These are phyloP conservation scores for Hippophae gyantsensis DNA, from an alignment of 306 rosid genomes.

Conservation along the genomic window DNA sequence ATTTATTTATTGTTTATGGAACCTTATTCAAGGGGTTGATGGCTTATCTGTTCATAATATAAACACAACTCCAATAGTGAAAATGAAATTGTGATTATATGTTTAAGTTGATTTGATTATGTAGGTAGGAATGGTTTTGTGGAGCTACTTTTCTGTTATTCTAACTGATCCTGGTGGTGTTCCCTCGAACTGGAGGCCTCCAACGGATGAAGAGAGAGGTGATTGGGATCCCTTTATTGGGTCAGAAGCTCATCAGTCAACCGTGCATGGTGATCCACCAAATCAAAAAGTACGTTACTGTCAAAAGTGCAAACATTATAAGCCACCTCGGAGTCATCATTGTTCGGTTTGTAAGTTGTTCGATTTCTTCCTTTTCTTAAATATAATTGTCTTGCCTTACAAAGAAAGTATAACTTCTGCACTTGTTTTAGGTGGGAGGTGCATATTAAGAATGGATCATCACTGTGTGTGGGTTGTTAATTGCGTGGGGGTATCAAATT, in stretches of 20 bases:
- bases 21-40: not conserved
- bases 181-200: constrained; percentile 61
- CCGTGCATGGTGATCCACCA: constrained; percentile 17
- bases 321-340: constrained; percentile 78
- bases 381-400: not conserved
- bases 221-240: constrained; percentile 36
- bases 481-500: constrained; percentile 73
- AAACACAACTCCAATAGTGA: too few relatives aligned
- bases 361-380: not conserved
- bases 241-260: constrained; percentile 26
- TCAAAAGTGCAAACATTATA: constrained; percentile 64
- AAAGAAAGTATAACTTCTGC: constrained; percentile 5
- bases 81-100: constrained; percentile 1
- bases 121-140: constrained; percentile 72
- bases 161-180: constrained; percentile 61
- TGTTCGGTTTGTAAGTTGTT: constrained; percentile 69
- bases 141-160: constrained; percentile 70
- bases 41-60: too few relatives aligned
- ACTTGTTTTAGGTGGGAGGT: constrained; percentile 56
- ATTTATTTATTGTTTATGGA: not conserved
- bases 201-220: constrained; percentile 44
- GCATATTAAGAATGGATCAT: constrained; percentile 75
- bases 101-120: constrained; percentile 25
- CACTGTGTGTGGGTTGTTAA: constrained; percentile 82
- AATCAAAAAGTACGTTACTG: constrained; percentile 44